Base-by-base conservation (phyloP, 2,329 filamentous ascomycete genomes). In the Trichophyton schoenleinii region DNA sequence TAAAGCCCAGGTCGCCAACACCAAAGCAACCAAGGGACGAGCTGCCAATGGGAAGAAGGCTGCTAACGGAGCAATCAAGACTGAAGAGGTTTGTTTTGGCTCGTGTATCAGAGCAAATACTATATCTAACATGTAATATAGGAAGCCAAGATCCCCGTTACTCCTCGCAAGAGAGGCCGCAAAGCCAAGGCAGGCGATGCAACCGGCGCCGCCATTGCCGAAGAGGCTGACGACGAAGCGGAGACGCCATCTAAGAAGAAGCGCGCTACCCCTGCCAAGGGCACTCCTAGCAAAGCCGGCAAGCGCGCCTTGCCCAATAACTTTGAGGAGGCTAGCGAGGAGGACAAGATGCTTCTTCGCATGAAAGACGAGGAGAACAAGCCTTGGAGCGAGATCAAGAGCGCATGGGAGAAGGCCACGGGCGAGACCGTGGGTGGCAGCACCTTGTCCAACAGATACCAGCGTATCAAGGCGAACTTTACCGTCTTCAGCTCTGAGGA, bases 361-460 rank as follows among this genome's bases (percentile, higher is more conserved):
- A 69, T 72, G 63, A 66, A 67, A 18, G 71, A 71, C 41, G 64
- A 66, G 0, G 66, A 69, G 13, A 63, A 63, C 6, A 63, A 64
- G 15, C 44, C 60, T 13, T 72, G 70, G 70, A 11, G 58, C 0
- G 69, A 72, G 6, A 71, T 72, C 57, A 67, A 58, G 8, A 49
- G 60, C 7, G 64, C 64, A 1, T 72, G 68, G 66, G 61, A 59
- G 3, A 36, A 60, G 4, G 60, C 64, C 41, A 74, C 72, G 1
- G 73, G 73, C 0, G 67, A 71, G 59, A 64, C 64, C 5, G 68
- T 72, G 13, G 73, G 69, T 1, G 62, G 61, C 2, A 71, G 70
- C 15, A 76, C 74, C 0, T 63, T 77, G 15, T 70, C 71, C 4
- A 73, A 73, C 60, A 70, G 76, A 8, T 77, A 77, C 61, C 65